Evolutionary conservation across 805 yeast genomes (phyloP).

Genomic region (Wickerhamiella australiensis): DNA sequence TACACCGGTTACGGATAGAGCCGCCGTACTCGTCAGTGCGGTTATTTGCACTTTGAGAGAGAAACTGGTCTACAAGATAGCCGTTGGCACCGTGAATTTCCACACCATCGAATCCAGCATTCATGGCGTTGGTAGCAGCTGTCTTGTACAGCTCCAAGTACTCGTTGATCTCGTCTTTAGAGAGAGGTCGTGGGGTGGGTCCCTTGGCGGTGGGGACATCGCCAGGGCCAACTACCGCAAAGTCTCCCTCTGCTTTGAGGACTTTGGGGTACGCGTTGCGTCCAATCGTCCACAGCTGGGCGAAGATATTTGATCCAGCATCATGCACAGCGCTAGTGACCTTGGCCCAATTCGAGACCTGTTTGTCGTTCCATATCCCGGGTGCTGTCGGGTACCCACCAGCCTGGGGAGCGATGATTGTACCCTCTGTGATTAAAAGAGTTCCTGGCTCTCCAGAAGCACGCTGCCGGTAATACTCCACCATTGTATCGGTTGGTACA

Average conservation of each 20-base stretch:
- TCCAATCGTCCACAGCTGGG: slow-evolving; percentile 42
- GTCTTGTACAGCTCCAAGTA: slow-evolving; percentile 33
- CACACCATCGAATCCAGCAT: slow-evolving; percentile 51
- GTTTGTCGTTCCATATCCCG: slow-evolving; percentile 26
- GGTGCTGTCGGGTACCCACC: slow-evolving; percentile 26
- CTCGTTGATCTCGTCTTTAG: slow-evolving; percentile 33
- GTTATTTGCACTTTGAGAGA: slow-evolving; percentile 36
- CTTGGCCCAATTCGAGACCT: slow-evolving; percentile 28
- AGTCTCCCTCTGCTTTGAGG: slow-evolving; percentile 27
- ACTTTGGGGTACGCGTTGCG: slow-evolving; percentile 33
- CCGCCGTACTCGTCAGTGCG: slow-evolving; percentile 59
- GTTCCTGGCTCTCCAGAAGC: slow-evolving; percentile 42
- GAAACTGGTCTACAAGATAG: slow-evolving; percentile 39
- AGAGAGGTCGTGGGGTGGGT: slow-evolving; percentile 25
- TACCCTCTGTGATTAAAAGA: slow-evolving; percentile 47
- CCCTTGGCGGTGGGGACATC: slow-evolving; percentile 21
- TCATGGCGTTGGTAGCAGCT: slow-evolving; percentile 42
- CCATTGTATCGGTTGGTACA: slow-evolving; percentile 34
- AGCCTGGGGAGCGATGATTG: slow-evolving; percentile 34
- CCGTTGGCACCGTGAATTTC: slow-evolving; percentile 61
- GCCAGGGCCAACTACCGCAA: slow-evolving; percentile 33
- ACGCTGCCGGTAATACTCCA: slow-evolving; percentile 44
- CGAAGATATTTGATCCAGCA: slow-evolving; percentile 30
- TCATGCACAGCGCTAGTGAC: slow-evolving; percentile 37
- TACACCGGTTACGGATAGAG: slow-evolving; percentile 42